These are phyloP conservation scores for Penicilliopsis zonata DNA, from an alignment of 495 filamentous ascomycete species.

Conservation along the genomic window DNA sequence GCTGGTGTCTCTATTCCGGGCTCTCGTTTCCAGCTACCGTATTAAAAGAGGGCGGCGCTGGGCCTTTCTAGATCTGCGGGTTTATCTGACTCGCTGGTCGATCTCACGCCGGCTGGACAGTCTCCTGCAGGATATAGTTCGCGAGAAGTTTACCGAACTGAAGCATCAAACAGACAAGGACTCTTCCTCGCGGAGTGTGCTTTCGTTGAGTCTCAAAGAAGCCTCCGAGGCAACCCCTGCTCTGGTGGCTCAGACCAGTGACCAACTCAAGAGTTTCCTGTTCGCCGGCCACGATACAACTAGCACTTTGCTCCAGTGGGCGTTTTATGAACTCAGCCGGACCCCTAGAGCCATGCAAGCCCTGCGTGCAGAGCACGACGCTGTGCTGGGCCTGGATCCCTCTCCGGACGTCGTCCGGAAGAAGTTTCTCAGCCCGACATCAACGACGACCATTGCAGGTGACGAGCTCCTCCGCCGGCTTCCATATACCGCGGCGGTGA, in stretches of 20 bases:
- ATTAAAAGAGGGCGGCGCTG: constrained; percentile 3
- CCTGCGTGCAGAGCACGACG: constrained; percentile 34
- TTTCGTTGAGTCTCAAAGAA: constrained; percentile 4
- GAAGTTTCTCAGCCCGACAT: constrained; percentile 1
- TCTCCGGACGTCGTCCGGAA: constrained; percentile 3
- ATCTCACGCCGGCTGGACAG: background rate
- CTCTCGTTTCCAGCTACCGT: constrained; percentile 6
- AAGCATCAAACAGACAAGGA: background rate
- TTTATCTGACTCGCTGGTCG: background rate
- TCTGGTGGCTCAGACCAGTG: constrained; percentile 5
- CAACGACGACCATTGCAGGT: no score
- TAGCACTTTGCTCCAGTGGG: constrained; percentile 23
- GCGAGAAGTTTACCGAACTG: background rate
- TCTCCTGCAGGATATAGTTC: background rate
- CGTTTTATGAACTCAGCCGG: constrained; percentile 36
- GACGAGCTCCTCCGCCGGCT: constrained; percentile 19
- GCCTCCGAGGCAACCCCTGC: background rate
- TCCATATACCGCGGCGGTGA: constrained; percentile 30
- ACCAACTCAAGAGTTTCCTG: constrained; percentile 19
- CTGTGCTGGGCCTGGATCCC: constrained; percentile 15
- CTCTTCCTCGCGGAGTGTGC: constrained; percentile 1
- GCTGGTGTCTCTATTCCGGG: constrained; percentile 1
- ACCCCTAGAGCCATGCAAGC: constrained; percentile 25
- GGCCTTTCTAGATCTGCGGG: background rate
- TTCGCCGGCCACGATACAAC: constrained; percentile 26